Evolutionary conservation across 2,329 filamentous ascomycete genomes (phyloP).

Genomic region (Gyromitra esculenta): DNA sequence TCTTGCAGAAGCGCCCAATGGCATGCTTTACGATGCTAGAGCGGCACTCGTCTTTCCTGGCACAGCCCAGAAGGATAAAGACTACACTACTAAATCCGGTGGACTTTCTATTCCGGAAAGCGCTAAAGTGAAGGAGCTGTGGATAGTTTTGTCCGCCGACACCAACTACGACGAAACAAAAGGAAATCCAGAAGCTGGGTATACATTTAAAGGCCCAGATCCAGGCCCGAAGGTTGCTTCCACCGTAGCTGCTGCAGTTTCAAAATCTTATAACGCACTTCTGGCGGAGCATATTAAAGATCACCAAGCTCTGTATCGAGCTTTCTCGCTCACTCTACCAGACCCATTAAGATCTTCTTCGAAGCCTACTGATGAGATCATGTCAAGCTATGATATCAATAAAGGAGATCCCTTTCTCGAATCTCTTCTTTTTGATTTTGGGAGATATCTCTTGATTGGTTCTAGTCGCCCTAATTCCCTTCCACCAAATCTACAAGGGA

Average conservation of each 20-base stretch:
- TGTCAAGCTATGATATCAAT: constrained; percentile 58
- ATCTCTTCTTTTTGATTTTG: constrained; percentile 66
- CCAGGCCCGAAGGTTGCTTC: constrained; percentile 61
- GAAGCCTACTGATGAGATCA: constrained; percentile 59
- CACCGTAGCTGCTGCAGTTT: constrained; percentile 59
- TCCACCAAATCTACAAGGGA: constrained; percentile 68
- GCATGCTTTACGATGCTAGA: constrained; percentile 48
- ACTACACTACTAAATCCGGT: constrained; percentile 29
- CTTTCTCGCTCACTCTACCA: constrained; percentile 63
- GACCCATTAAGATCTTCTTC: constrained; percentile 62
- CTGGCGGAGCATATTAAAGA: constrained; percentile 61
- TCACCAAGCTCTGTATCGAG: constrained; percentile 61
- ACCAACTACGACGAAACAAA: constrained; percentile 66
- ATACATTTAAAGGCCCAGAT: constrained; percentile 65
- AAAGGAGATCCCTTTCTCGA: constrained; percentile 66
- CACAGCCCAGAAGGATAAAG: constrained; percentile 28
- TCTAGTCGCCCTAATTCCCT: constrained; percentile 66
- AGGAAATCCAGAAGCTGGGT: constrained; percentile 63
- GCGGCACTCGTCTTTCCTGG: constrained; percentile 39
- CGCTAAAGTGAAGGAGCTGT: constrained; percentile 34
- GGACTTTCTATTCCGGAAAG: constrained; percentile 40
- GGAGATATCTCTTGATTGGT: constrained; percentile 67
- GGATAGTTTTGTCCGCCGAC: constrained; percentile 56
- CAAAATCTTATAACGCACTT: constrained; percentile 59
- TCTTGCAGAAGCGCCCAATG: constrained; percentile 40